These are phyloP conservation scores for Solanum infundibuliforme DNA, from an alignment of 257 asterid genomes.

Conservation along the genomic window DNA sequence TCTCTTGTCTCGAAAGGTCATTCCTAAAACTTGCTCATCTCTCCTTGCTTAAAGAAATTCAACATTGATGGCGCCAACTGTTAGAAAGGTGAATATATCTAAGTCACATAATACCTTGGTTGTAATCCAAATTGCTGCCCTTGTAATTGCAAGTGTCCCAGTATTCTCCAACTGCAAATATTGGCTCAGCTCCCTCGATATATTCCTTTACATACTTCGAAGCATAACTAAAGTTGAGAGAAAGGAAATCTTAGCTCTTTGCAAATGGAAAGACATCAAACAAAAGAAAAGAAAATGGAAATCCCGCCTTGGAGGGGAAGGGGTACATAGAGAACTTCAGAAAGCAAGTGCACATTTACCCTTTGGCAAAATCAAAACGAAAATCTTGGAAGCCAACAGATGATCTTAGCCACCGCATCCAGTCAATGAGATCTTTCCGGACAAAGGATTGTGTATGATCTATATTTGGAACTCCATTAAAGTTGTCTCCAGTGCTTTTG, in stretches of 20 bases:
- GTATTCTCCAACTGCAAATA: conserved; percentile 82
- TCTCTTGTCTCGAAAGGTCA: neutral
- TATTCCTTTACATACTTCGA: conserved; percentile 82
- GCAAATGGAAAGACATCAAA: neutral
- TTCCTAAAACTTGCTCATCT: neutral
- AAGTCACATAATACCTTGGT: conserved; percentile 48
- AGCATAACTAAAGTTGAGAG: conserved; percentile 45
- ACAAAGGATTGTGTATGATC: conserved; percentile 83
- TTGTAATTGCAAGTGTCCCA: conserved; percentile 96
- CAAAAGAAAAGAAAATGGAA: neutral
- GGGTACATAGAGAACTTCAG: neutral
- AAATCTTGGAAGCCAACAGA: conserved; percentile 87
- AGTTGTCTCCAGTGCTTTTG: conserved; percentile 84
- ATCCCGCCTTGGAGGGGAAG: neutral
- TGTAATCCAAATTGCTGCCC: conserved; percentile 65
- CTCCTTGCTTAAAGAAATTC: neutral
- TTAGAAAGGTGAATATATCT: neutral
- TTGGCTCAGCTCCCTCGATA: conserved; percentile 60
- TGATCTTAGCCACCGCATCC: conserved; percentile 77
- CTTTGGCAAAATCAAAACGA: conserved; percentile 91
- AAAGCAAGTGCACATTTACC: conserved; percentile 26
- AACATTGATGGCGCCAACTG: neutral
- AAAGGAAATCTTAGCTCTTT: neutral
- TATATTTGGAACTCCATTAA: conserved; percentile 79
- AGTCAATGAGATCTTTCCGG: conserved; percentile 60